Base-by-base conservation (phyloP, 192 early-diverging fungal genomes). In the Backusella macrospora region DNA sequence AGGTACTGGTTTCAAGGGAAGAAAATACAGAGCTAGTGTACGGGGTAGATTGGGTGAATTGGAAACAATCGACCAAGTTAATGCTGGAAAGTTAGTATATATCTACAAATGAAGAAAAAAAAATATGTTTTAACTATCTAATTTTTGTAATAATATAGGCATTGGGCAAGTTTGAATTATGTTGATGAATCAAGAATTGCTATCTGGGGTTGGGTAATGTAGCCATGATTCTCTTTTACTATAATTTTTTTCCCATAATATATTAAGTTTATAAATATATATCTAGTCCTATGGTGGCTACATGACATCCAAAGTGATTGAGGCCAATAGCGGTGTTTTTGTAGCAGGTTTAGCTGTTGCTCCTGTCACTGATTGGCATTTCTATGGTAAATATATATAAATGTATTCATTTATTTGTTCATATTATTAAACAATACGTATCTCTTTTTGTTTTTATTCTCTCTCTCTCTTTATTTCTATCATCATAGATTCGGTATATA, bases 341-440 rank as follows among this genome's bases (percentile, higher is more conserved):
- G 78, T 82, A 48, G 83, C 92, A 4, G 96, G 92, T n/a, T 95
- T 99, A 88, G 88, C 98, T 6, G 98, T 99, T 6, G 98, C 98
- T 9, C 98, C 98, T 4, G 98, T 99, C 6, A 98, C 96, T 9
- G 92, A 95, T 80, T 99, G 96, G 96, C 83, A 82, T 52, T 88
- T 88, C 46, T 91, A 82, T 72, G 80, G 80, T 81, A 75, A 65
- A 83, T 47, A 52, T 14, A 52, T 0, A 29, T 4, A 63, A 16
- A 18, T 26, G 44, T 3, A 62, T 14, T 65, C 12, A n/a, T 38
- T 29, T 18, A 46, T 14, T 26, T 46, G 1, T 16, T 4, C 16
- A 37, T 12, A 2, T 12, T 12, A 12, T 7, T 21, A 14, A 45
- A n/a, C 12, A 15, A 23, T 39, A 26, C 29, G 4, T 10, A 4